Evolutionary conservation across 176 grass and related monocot genomes (phyloP), one percentile per base, ranked within the genome.

Genomic region (Carex littledalei): DNA sequence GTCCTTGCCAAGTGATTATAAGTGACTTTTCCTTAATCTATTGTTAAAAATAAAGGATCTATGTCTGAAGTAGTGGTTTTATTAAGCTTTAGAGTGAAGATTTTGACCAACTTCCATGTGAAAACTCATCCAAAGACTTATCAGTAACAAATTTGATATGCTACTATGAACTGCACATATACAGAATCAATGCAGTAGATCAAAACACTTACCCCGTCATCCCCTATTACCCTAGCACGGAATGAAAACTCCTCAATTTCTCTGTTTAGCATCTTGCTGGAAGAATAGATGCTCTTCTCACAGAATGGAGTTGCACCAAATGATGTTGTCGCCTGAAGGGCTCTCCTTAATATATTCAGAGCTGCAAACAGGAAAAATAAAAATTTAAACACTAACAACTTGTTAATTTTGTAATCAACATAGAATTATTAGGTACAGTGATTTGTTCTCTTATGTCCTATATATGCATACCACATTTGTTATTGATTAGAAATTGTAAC

Each of bases 321-420:
- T 88, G 53, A 90, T 86, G 60, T 67, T 91, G 49, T 92, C 87
- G 70, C 90, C 89, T 86, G 91, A 90, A 87, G 90, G 87, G 47
- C 67, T 94, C 49, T 88, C 84, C 89, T 92, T 88, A 87, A 89
- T 98, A 98, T 98, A 24, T 55, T 97, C 52, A 13, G 47, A 79
- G 22, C 79, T 84, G 84, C 63, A 83, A 80, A 47, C 80, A 29
- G 37, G 39, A 79, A 53, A 81, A 47, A 12, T 17, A n/a, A 45
- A 67, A 41, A 41, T 41, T 70, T 18, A 70, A 70, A 70, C 35
- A 43, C 15, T 70, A 18, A 70, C 5, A 65, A 29, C 17, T 65
- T 31, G 24, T 64, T 29, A 24, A 6, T 64, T 64, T 26, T 64
- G 22, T 62, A 57, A 81, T 81, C 6, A 20, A 43, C 13, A 71